Percentiles rank a stretch among this genome's conserved stretches.
These are phyloP conservation scores for Achaetomium macrosporum DNA, from an alignment of 2,329 filamentous ascomycete genomes.

Conservation along the genomic window DNA sequence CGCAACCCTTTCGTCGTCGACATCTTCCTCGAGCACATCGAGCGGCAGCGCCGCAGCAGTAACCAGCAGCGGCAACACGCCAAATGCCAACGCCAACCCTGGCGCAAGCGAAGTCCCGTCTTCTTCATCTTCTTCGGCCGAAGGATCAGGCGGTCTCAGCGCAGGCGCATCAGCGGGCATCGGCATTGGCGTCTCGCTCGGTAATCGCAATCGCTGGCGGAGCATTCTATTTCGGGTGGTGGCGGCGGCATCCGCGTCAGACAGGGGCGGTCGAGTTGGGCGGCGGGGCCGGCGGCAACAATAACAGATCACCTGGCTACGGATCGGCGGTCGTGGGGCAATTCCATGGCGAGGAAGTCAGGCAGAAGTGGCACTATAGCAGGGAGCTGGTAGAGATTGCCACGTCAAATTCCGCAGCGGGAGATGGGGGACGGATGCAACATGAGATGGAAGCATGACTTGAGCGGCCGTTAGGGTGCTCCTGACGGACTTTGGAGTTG, in stretches of 20 bases:
- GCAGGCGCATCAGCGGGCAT: constrained; percentile 10
- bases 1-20: not conserved
- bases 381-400: not conserved
- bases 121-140: too few relatives aligned
- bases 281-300: not conserved
- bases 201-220: not conserved
- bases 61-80: too few relatives aligned
- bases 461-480: not conserved
- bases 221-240: not conserved
- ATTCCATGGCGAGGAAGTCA: not conserved
- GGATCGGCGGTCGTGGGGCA: not conserved
- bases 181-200: constrained; percentile 5
- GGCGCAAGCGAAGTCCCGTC: not conserved
- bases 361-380: not conserved
- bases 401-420: not conserved
- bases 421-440: not conserved
- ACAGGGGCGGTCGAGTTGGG: not conserved
- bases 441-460: constrained; percentile 3
- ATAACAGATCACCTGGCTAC: not conserved
- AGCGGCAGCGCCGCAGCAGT: too few relatives aligned
- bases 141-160: constrained; percentile 6
- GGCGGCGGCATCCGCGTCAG: not conserved
- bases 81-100: not conserved
- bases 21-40: not conserved
- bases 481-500: not conserved